Conservation (phyloP, 2,329 filamentous ascomycete genomes). For the Fusarium longipes region DNA sequence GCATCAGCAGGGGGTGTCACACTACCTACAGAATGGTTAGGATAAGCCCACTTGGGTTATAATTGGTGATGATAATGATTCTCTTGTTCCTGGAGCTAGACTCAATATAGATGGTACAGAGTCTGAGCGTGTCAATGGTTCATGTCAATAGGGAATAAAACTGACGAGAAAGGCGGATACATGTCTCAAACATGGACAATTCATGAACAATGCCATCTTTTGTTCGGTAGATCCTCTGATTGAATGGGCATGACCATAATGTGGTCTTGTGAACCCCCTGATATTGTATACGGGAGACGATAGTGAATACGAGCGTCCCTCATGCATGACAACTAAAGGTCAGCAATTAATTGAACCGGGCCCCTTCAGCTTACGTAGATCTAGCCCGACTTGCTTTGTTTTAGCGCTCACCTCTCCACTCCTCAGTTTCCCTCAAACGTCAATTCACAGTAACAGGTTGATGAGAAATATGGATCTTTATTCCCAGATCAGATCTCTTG, state of each 20-base stretch:
- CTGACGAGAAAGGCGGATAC: neutral
- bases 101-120: neutral
- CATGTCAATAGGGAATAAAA: neutral
- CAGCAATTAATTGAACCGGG: neutral
- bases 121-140: neutral
- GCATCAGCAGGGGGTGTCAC: neutral
- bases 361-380: constrained; percentile 3
- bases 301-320: constrained; percentile 13
- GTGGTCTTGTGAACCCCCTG: neutral
- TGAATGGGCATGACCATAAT: neutral
- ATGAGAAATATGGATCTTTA: neutral
- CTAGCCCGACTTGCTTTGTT: neutral
- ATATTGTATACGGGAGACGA: neutral
- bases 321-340: constrained; percentile 1
- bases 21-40: neutral
- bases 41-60: neutral
- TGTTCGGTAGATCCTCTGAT: neutral
- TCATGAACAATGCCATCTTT: neutral
- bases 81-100: constrained; percentile 9
- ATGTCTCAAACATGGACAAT: neutral
- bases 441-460: constrained; percentile 2
- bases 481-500: neutral
- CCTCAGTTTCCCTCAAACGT: constrained; percentile 1
- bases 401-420: constrained; percentile 7
- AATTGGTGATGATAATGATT: neutral